Base-by-base conservation (phyloP, 2,329 filamentous ascomycete genomes). In the Fusarium continuum region DNA sequence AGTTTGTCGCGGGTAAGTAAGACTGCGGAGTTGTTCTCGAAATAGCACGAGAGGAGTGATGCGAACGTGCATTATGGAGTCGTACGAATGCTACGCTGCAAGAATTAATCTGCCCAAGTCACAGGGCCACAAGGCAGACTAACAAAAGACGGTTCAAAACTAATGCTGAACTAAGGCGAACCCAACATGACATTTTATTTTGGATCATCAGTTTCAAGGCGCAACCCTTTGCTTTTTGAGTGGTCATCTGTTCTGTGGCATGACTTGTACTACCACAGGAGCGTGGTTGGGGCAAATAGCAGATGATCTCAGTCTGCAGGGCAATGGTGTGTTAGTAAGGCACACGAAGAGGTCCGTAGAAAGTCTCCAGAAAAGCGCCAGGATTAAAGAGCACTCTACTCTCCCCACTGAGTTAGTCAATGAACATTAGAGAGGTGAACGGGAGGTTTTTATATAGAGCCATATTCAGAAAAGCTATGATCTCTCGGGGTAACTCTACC, bases 221-320 rank as follows among this genome's bases (percentile, higher is more conserved):
- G n/a, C n/a, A n/a, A n/a, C n/a, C n/a, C n/a, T n/a, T n/a, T n/a
- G n/a, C n/a, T n/a, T 14, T 10, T 34, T 35, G 20, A 53, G 16
- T 25, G 20, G n/a, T n/a, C 26, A 26, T 26, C 16, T 25, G 16
- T n/a, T 26, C 17, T 29, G 32, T 61, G 43, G 32, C 20, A 38
- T 43, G 43, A 61, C 22, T 36, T 23, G 32, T 8, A 29, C 25
- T 39, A 31, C 39, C 44, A 25, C 19, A n/a, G 32, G 3, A 40
- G 22, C 40, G 29, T 60, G 40, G 40, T 43, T 39, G 20, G 46
- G 46, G 47, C 41, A 11, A 54, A 48, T 3, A 43, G 34, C 41
- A 44, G 41, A 28, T 41, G 41, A 44, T 54, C 41, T 58, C 25
- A 29, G 11, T 23, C 11, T 6, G 16, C 8, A 10, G 22, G 39